Conservation (phyloP, 2,329 filamentous ascomycete genomes). For the Dryadomyces sulphureus region DNA sequence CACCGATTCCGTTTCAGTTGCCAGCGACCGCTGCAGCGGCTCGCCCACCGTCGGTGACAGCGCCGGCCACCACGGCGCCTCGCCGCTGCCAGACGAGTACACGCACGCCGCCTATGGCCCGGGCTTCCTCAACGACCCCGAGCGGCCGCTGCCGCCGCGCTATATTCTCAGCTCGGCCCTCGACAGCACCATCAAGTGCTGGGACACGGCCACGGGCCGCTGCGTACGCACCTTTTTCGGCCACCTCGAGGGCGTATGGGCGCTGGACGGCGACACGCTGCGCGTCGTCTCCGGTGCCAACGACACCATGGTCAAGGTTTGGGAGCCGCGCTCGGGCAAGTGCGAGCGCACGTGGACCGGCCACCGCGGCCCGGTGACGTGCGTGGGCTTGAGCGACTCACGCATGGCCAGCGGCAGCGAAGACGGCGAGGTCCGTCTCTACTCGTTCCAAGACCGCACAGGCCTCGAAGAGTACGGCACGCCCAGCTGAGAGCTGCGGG, state of each 20-base stretch:
- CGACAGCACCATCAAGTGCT: constrained; percentile 81
- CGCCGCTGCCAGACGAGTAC: constrained; percentile 11
- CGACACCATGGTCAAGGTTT: constrained; percentile 87
- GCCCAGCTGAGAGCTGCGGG: constrained; percentile 23
- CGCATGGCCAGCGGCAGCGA: constrained; percentile 85
- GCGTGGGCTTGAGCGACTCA: constrained; percentile 79
- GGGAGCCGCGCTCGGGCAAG: constrained; percentile 83
- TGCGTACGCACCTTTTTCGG: constrained; percentile 92
- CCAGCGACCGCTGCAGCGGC: constrained; percentile 26
- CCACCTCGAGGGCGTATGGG: constrained; percentile 93
- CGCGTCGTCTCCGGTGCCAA: constrained; percentile 81
- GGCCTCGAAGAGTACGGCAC: constrained; percentile 32
- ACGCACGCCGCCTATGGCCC: constrained; percentile 41
- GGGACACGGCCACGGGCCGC: constrained; percentile 71
- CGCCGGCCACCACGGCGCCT: constrained; percentile 6
- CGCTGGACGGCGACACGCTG: constrained; percentile 30
- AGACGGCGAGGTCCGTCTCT: constrained; percentile 79
- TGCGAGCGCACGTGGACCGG: constrained; percentile 88
- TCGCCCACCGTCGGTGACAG: neutral
- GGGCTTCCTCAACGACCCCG: constrained; percentile 43
- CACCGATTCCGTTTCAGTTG: constrained; percentile 37
- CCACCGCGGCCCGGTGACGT: constrained; percentile 82
- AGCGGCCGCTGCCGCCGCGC: constrained; percentile 60
- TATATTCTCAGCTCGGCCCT: constrained; percentile 91
- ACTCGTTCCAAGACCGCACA: constrained; percentile 49